Evolutionary conservation across 768 basidiomycete genomes (phyloP), one percentile per base, ranked within the genome.

Genomic region (Rhodotorula diobovata): DNA sequence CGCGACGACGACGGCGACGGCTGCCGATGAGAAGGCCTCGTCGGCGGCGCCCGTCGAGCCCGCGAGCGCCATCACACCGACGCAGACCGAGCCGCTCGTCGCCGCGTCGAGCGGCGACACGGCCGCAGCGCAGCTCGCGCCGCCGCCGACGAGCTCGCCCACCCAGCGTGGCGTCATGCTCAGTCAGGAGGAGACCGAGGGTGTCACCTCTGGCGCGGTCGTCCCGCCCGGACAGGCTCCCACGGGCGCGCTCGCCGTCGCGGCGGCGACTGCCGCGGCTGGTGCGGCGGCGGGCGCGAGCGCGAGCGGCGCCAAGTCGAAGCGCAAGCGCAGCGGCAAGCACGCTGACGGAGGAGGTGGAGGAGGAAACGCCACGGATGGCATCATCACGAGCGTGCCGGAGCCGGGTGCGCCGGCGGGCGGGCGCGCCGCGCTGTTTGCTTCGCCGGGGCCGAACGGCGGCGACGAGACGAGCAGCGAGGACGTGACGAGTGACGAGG

Each of bases 121-220:
- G 16, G 56, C 55, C 15, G 56, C 50, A 9, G 58, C 61, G 7
- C 70, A 65, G 12, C 46, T 51, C 55, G 60, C 61, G 20, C 66
- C 66, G 21, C 70, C 66, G 12, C 70, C 70, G n/a, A 56, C 65
- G 5, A 30, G 64, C 28, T 30, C 54, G 1, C 61, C 57, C 55
- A 68, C 48, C 72, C 77, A 63, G 56, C 66, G 76, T 32, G 79
- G 79, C 8, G 76, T 77, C 48, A 74, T 85, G 11, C 78, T 86
- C 10, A 86, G 90, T 14, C 82, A 83, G 35, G 85, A 87, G 16
- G 92, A 93, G 81, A 91, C 92, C 14, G 74, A 72, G 59, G 91
- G 88, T 71, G 83, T 96, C 74, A 90, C 90, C 18, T 92, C 91
- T n/a, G 89, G 91, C 43, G 90, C 91, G 55, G 93, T 95, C 34